Evolutionary conservation across 768 basidiomycete genomes (phyloP), one percentile per base, ranked within the genome.

Genomic region (Kockovaella imperatae): DNA sequence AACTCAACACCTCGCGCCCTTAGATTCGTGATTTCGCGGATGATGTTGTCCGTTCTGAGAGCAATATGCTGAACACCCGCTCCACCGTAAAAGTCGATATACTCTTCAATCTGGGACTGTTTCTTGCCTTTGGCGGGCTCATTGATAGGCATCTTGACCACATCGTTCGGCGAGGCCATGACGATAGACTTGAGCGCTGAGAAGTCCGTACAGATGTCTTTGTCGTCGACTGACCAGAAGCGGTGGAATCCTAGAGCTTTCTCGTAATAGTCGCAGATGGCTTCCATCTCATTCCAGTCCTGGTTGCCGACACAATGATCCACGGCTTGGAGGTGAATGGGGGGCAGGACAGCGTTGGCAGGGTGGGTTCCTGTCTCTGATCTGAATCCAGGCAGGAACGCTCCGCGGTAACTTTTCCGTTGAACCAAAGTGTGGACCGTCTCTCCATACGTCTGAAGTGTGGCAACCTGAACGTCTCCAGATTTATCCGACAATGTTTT

Each of bases 151-250:
- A 42, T 42, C 8, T 42, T 42, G 41, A 42, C 41, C 15, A 42
- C 3, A 11, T 42, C 41, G 24, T 42, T 42, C 4, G 17, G 18
- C 18, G 41, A 42, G 8, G 41, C 41, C 41, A 42, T 42, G 3
- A 42, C 41, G 24, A 42, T 42, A 8, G 41, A 42, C 41, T 42
- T 42, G 21, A 42, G 41, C 18, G 41, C 41, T 13, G 41, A 42
- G 24, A 23, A 42, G 18, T 42, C 41, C 23, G 41, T 42, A 15
- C 18, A 42, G 14, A 42, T 42, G 3, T 42, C 18, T 15, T 42
- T 25, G 24, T 42, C 41, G 24, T 42, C 41, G 24, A 42, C 41
- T 20, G 41, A 42, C 41, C 41, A 42, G 24, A 42, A 42, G 18
- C 41, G 3, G 24, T 42, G 41, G 25, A 42, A 42, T 2, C 41